phyloP scores from a whole-genome alignment of 2,329 filamentous ascomycete species.

The Xylariaceae sp. region DNA sequence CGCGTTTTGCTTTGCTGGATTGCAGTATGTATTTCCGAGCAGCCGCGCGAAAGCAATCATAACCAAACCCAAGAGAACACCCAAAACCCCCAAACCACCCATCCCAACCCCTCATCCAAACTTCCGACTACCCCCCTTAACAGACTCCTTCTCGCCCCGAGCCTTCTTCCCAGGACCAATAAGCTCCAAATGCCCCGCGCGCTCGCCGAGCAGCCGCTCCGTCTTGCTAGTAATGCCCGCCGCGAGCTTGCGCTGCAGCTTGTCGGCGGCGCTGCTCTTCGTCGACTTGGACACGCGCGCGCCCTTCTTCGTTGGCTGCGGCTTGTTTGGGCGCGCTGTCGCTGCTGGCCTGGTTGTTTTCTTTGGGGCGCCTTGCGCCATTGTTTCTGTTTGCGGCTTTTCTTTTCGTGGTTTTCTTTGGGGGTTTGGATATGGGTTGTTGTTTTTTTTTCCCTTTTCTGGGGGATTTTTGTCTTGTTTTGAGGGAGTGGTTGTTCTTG shows the following conservation, averaged over 20 bases:
- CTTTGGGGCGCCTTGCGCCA: constrained; percentile 55
- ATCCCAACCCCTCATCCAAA: constrained; percentile 53
- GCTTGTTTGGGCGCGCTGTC: constrained; percentile 46
- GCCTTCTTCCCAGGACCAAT: constrained; percentile 47
- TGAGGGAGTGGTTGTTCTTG: no score
- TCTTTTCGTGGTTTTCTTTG: background rate
- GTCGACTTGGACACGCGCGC: constrained; percentile 20
- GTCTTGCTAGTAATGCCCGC: constrained; percentile 52
- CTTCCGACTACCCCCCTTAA: constrained; percentile 50
- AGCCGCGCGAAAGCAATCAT: no score
- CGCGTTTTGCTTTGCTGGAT: no score
- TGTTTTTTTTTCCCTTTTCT: no score
- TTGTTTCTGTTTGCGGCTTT: constrained; percentile 26
- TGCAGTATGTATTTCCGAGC: no score
- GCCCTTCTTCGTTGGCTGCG: constrained; percentile 37
- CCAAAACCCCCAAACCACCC: constrained; percentile 24
- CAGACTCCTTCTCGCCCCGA: constrained; percentile 32
- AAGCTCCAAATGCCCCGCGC: constrained; percentile 56
- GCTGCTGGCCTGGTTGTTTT: constrained; percentile 40
- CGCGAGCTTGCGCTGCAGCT: constrained; percentile 52
- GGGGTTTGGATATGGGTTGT: background rate
- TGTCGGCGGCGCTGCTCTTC: constrained; percentile 43
- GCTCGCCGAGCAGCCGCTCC: constrained; percentile 55
- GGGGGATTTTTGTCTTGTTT: no score
- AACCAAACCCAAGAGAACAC: background rate